Percentiles rank a stretch among this genome's conserved stretches.
Evolutionary conservation across 352 stramenopile genomes (phyloP).

Genomic region (Phytophthora crassamura): DNA sequence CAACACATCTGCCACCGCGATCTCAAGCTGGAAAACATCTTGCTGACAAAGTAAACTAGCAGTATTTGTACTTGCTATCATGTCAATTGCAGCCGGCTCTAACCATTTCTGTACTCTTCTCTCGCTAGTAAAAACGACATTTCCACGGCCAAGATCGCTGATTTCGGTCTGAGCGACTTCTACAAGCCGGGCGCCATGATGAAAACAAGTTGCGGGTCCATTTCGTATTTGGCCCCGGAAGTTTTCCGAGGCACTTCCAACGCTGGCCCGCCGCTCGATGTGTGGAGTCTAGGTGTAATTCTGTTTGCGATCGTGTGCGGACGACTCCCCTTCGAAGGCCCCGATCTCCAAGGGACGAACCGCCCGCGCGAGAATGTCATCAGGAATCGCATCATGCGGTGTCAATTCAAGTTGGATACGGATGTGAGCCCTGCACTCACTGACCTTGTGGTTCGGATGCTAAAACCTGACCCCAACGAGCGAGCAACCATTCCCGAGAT

Average conservation of each 20-base stretch:
- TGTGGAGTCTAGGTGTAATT: slow-evolving; percentile 92
- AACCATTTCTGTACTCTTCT: background rate
- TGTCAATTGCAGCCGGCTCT: background rate
- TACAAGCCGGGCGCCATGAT: slow-evolving; percentile 90
- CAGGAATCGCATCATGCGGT: slow-evolving; percentile 84
- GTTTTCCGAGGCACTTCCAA: slow-evolving; percentile 89
- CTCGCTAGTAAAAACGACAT: slow-evolving; percentile 79
- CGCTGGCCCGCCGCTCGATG: slow-evolving; percentile 86
- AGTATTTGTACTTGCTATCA: background rate
- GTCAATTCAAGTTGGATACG: slow-evolving; percentile 85
- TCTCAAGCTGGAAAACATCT: slow-evolving; percentile 90
- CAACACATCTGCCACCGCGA: slow-evolving; percentile 91
- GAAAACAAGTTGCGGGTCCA: slow-evolving; percentile 88
- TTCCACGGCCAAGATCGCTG: slow-evolving; percentile 85
- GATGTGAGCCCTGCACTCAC: slow-evolving; percentile 69
- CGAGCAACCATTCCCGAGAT: slow-evolving; percentile 86
- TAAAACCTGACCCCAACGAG: slow-evolving; percentile 83
- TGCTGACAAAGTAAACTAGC: slow-evolving; percentile 71
- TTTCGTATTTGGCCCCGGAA: slow-evolving; percentile 88
- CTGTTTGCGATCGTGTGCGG: slow-evolving; percentile 88
- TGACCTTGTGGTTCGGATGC: slow-evolving; percentile 82
- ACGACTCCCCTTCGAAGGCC: slow-evolving; percentile 83
- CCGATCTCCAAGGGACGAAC: slow-evolving; percentile 78
- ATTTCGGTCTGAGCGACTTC: slow-evolving; percentile 90
- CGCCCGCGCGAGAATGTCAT: slow-evolving; percentile 85